phyloP scores from a whole-genome alignment of 2,329 filamentous ascomycete genomes.

The Furcasterigmium furcatum region DNA sequence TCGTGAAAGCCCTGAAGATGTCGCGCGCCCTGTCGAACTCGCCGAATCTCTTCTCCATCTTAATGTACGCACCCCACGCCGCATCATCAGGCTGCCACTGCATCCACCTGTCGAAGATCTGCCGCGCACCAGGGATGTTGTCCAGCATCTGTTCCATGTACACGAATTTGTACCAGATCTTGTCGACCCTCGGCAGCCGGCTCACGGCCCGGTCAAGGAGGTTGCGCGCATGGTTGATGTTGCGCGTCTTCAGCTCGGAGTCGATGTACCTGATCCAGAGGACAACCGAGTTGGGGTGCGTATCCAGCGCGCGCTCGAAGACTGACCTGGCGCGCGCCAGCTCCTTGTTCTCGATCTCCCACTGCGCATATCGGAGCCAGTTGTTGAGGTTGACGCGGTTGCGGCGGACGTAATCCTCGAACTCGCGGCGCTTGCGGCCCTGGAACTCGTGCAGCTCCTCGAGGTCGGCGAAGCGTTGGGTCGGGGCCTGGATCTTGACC shows the following conservation, averaged over 20 bases:
- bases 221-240: slow-evolving; percentile 96
- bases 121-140: slow-evolving; percentile 85
- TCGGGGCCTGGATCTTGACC: slow-evolving; percentile 80
- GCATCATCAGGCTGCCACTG: slow-evolving; percentile 96
- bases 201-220: slow-evolving; percentile 92
- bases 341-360: slow-evolving; percentile 98
- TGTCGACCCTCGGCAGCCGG: slow-evolving; percentile 85
- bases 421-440: slow-evolving; percentile 91
- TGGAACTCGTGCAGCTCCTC: slow-evolving; percentile 98
- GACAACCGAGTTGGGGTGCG: slow-evolving; percentile 80
- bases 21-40: slow-evolving; percentile 88
- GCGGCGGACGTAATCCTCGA: slow-evolving; percentile 94
- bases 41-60: slow-evolving; percentile 90
- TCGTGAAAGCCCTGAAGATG: slow-evolving; percentile 86
- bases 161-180: slow-evolving; percentile 99
- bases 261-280: slow-evolving; percentile 95
- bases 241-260: slow-evolving; percentile 69
- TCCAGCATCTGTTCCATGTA: slow-evolving; percentile 98
- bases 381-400: slow-evolving; percentile 97
- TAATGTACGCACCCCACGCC: slow-evolving; percentile 95
- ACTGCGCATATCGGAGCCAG: slow-evolving; percentile 96
- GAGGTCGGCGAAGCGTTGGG: slow-evolving; percentile 91
- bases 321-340: slow-evolving; percentile 86
- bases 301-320: slow-evolving; percentile 92
- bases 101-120: slow-evolving; percentile 98